phyloP scores from a whole-genome alignment of 2,329 filamentous ascomycete genomes.

The Sphaerulina populicola region DNA sequence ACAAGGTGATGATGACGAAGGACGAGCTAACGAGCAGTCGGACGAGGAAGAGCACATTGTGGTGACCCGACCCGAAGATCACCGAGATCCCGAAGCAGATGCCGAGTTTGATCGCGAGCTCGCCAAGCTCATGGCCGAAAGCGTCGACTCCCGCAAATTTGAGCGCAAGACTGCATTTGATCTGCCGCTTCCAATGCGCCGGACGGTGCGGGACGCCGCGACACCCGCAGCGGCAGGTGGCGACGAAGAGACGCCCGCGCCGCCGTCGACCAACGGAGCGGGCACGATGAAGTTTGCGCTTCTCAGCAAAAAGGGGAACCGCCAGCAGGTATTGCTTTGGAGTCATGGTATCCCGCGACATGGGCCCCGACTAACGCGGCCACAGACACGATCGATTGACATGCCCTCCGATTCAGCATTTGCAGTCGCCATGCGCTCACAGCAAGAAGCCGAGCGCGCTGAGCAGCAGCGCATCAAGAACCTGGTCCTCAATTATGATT shows the following conservation, averaged over 20 bases:
- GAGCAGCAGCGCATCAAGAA: slow-evolving; percentile 99
- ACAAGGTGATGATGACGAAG: slow-evolving; percentile 43
- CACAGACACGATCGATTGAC: slow-evolving; percentile 79
- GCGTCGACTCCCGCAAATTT: slow-evolving; percentile 88
- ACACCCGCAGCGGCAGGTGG: slow-evolving; percentile 35
- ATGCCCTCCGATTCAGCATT: slow-evolving; percentile 86
- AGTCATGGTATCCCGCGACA: background rate
- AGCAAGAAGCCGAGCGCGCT: slow-evolving; percentile 88
- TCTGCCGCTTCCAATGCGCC: slow-evolving; percentile 88
- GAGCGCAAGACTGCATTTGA: slow-evolving; percentile 93
- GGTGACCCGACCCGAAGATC: slow-evolving; percentile 82
- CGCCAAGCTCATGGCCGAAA: slow-evolving; percentile 97
- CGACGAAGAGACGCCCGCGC: slow-evolving; percentile 33
- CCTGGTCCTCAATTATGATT: slow-evolving; percentile 90
- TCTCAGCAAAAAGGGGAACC: slow-evolving; percentile 90
- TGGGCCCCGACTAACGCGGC: background rate
- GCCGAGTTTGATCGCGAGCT: slow-evolving; percentile 97
- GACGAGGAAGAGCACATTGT: slow-evolving; percentile 80
- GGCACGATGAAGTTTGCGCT: slow-evolving; percentile 94
- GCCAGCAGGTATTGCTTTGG: slow-evolving; percentile 62
- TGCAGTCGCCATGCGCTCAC: slow-evolving; percentile 88
- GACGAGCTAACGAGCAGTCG: slow-evolving; percentile 43
- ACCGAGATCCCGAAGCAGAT: slow-evolving; percentile 85
- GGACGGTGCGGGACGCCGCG: slow-evolving; percentile 50
- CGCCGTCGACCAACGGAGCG: slow-evolving; percentile 29